Evolutionary conservation across 148 eudicot genomes (phyloP), one percentile per base, ranked within the genome.

Genomic region (Persicaria maculosa): DNA sequence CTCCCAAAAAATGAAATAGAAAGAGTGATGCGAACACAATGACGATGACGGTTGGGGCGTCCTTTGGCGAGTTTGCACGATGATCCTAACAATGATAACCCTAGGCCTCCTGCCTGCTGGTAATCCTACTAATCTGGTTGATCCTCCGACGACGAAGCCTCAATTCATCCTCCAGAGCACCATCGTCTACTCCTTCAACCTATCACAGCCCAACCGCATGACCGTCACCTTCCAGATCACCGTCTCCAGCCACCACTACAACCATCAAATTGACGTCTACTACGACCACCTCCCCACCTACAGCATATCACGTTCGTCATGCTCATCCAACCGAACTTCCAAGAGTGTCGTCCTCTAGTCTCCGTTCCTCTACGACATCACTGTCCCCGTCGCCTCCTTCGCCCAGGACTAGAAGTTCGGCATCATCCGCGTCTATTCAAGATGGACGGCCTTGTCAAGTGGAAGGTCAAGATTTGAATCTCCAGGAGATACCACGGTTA

Each of bases 391-490:
- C 7, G 88, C 89, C 2, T 86, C 89, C 2, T 83, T 88, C 40
- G 31, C 8, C 0, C 77, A 81, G 45, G 89, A 88, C 65, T 76
- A 83, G 74, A 45, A 44, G 31, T 71, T 79, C 2, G 89, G 89
- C 22, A 74, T 78, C 7, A 74, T 83, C 9, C 6, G 81, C 50
- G 45, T 88, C 9, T 77, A 83, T 14, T 88, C n/a, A 86, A 79
- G 79, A 71, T 84, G 19, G 76, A 81, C 7, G 92, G 92, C 36
- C 69, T 75, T 9, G 81, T 88, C 16, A 86, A 82, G 64, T 88
- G 86, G 86, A 86, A 79, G 77, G 92, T 88, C 11, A 89, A 89
- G 11, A 72, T 77, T 1, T 88, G 79, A 50, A 69, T 84, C 8
- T 83, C 88, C 0, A 83, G 89, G 7, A 78, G 57, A 31, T 86